A percentile compares a stretch with the other conserved stretches of the same genome.
Evolutionary conservation across 1,284 basidiomycete genomes (phyloP).

Genomic region (Malassezia pachydermatis): DNA sequence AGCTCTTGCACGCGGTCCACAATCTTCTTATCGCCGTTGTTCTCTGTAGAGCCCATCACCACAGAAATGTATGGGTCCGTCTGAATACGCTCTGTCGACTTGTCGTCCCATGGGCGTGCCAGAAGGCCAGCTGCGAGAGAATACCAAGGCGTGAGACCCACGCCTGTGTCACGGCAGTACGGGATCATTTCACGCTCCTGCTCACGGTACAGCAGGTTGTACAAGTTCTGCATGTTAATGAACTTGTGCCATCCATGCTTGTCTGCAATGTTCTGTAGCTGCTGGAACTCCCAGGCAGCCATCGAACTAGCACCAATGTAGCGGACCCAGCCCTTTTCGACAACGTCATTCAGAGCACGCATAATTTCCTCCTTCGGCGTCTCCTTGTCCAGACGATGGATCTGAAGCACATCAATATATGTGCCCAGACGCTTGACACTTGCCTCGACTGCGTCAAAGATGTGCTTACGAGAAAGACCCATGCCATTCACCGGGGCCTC

Average conservation of each 20-base stretch:
- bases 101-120: slow-evolving; percentile 38
- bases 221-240: slow-evolving; percentile 60
- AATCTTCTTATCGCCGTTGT: slow-evolving; percentile 12
- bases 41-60: not conserved
- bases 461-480: slow-evolving; percentile 65
- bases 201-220: slow-evolving; percentile 57
- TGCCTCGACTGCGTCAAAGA: slow-evolving; percentile 66
- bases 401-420: slow-evolving; percentile 54
- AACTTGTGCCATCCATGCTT: slow-evolving; percentile 32
- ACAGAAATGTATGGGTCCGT: not conserved
- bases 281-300: slow-evolving; percentile 19
- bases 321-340: slow-evolving; percentile 48
- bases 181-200: slow-evolving; percentile 63
- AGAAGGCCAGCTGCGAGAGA: slow-evolving; percentile 51
- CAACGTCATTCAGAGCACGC: slow-evolving; percentile 54
- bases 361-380: slow-evolving; percentile 60
- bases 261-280: slow-evolving; percentile 15
- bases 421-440: slow-evolving; percentile 62
- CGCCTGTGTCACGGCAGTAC: slow-evolving; percentile 53
- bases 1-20: slow-evolving; percentile 49
- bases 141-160: slow-evolving; percentile 51
- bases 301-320: slow-evolving; percentile 19
- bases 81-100: not conserved
- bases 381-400: slow-evolving; percentile 56
- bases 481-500: slow-evolving; percentile 52